These are phyloP conservation scores for Prunella vulgaris DNA, from an alignment of 257 asterid genomes.

Conservation along the genomic window DNA sequence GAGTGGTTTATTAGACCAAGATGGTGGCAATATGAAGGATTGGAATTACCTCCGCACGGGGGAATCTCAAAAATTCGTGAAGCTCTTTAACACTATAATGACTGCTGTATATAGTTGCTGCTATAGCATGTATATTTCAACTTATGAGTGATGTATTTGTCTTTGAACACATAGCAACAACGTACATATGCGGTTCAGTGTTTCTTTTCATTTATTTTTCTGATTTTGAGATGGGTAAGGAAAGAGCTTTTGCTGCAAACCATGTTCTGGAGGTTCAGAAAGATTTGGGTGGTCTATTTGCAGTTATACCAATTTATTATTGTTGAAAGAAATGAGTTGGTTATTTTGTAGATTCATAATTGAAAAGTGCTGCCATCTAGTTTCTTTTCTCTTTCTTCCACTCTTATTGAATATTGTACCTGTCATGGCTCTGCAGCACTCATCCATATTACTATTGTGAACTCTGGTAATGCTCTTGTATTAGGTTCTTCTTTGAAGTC, in stretches of 20 bases:
- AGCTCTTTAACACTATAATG: background rate
- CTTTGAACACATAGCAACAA: background rate
- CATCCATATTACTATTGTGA: background rate
- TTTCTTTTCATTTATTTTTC: background rate
- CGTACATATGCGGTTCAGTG: background rate
- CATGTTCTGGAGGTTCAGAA: background rate
- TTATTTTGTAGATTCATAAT: background rate
- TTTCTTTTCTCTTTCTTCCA: background rate
- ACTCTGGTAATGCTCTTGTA: conserved; percentile 1
- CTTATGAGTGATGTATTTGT: background rate
- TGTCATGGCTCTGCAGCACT: conserved; percentile 12
- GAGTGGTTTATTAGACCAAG: background rate
- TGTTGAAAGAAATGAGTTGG: conserved; percentile 10
- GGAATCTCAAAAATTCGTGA: background rate
- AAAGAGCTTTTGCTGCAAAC: background rate
- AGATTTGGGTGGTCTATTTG: background rate
- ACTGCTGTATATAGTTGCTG: background rate
- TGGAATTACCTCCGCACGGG: background rate
- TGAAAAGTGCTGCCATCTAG: background rate
- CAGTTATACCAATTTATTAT: background rate
- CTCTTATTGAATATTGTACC: conserved; percentile 4
- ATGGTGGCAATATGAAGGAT: background rate
- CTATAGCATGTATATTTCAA: background rate
- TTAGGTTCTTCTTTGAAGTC: conserved; percentile 55
- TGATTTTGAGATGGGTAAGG: background rate